These are phyloP conservation scores for Colletotrichum sp. DNA, from an alignment of 2,329 filamentous ascomycete genomes.

Conservation along the genomic window DNA sequence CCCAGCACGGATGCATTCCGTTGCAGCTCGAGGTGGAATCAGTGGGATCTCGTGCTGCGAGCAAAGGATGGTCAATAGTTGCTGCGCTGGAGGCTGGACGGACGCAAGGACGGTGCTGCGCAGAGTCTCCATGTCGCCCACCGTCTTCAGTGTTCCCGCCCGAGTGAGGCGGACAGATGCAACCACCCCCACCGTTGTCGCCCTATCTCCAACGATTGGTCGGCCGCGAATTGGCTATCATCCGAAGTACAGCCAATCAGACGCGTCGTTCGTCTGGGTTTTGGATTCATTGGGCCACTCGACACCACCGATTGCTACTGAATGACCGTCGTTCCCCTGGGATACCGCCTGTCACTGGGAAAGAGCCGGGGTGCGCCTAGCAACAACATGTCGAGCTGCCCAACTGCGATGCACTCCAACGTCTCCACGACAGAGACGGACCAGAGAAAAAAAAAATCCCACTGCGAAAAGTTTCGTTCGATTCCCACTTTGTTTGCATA, in stretches of 20 bases:
- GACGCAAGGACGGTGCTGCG: not conserved
- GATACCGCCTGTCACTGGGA: constrained; percentile 3
- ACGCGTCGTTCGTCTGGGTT: constrained; percentile 23
- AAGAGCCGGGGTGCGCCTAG: not conserved
- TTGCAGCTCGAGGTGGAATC: not conserved
- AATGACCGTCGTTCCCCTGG: constrained; percentile 9
- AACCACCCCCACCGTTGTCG: not conserved
- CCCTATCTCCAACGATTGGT: not conserved
- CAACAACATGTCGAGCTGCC: constrained; percentile 12
- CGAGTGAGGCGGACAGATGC: constrained; percentile 16
- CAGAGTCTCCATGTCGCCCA: not conserved
- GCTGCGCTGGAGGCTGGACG: not conserved
- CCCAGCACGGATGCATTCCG: not conserved
- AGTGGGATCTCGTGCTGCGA: not conserved
- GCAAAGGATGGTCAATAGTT: not conserved
- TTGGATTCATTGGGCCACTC: constrained; percentile 24
- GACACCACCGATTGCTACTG: not conserved
- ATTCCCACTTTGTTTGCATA: constrained; percentile 17
- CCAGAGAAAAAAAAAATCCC: not conserved
- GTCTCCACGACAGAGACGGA: not conserved
- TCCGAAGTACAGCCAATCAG: constrained; percentile 24
- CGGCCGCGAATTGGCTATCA: not conserved
- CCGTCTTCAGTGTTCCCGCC: not conserved
- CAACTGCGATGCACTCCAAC: constrained; percentile 5
- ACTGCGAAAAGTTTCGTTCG: constrained; percentile 14